Percentiles rank a stretch among this genome's conserved stretches.
These are phyloP conservation scores for Brettanomyces bruxellensis DNA, from an alignment of 805 yeast genomes.

Conservation along the genomic window DNA sequence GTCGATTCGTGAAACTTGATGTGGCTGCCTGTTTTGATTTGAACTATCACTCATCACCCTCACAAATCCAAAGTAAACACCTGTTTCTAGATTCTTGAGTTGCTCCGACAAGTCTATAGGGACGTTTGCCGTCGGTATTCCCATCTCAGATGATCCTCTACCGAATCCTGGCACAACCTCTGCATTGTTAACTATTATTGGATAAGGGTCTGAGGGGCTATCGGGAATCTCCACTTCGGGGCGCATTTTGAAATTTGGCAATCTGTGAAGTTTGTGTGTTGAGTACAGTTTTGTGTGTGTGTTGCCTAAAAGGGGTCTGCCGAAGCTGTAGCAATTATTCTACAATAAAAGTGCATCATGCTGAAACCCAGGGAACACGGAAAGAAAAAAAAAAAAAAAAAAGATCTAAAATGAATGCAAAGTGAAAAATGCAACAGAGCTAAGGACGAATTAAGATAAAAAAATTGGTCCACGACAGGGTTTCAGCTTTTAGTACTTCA, in stretches of 20 bases:
- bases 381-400: no score
- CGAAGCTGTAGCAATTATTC: background rate
- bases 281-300: no score
- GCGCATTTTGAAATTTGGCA: constrained; percentile 12
- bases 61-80: constrained; percentile 82
- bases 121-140: constrained; percentile 92
- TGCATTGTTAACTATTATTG: constrained; percentile 36
- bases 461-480: no score
- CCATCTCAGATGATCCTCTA: constrained; percentile 87
- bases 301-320: background rate
- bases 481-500: no score
- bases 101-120: constrained; percentile 44
- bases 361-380: background rate
- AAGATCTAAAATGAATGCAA: no score
- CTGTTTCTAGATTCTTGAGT: constrained; percentile 44
- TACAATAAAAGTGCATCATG: background rate
- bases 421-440: no score
- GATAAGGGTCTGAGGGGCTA: constrained; percentile 36
- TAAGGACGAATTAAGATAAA: no score
- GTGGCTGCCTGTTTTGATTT: background rate
- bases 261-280: background rate
- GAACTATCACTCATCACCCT: constrained; percentile 3
- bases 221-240: constrained; percentile 33
- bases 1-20: constrained; percentile 23
- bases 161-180: constrained; percentile 80